These are phyloP conservation scores for Claviceps cyperi DNA, from an alignment of 2,329 filamentous ascomycete species.

Conservation along the genomic window DNA sequence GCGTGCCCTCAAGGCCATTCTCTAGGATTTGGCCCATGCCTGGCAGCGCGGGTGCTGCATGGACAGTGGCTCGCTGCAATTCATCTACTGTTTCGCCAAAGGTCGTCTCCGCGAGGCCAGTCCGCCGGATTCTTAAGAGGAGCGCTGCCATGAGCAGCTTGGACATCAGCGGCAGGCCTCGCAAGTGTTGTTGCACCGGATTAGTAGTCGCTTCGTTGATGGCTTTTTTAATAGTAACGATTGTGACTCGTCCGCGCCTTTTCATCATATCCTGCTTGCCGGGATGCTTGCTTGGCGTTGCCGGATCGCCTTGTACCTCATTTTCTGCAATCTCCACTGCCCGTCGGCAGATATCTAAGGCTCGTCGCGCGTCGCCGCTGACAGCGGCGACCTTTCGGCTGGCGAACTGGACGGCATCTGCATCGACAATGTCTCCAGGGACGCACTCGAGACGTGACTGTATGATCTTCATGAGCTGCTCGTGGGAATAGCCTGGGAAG, in stretches of 20 bases:
- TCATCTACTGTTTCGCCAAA: conserved; percentile 86
- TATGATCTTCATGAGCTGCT: conserved; percentile 94
- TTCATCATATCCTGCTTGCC: conserved; percentile 12
- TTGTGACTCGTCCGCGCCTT: conserved; percentile 55
- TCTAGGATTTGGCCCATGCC: conserved; percentile 23
- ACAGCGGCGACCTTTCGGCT: conserved; percentile 94
- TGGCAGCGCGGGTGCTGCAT: conserved; percentile 20
- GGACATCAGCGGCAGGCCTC: conserved; percentile 62
- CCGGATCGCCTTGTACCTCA: conserved; percentile 36
- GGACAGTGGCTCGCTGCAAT: conserved; percentile 24
- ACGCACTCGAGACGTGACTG: conserved; percentile 84
- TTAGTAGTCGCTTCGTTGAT: conserved; percentile 92
- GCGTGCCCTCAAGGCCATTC: conserved; percentile 15
- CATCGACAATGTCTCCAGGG: conserved; percentile 75
- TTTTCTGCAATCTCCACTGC: conserved; percentile 90
- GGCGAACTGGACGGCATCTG: conserved; percentile 91
- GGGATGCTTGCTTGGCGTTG: conserved; percentile 45
- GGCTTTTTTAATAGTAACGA: conserved; percentile 82
- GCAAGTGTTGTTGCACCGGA: conserved; percentile 78
- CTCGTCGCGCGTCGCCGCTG: conserved; percentile 81
- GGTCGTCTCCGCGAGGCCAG: conserved; percentile 73
- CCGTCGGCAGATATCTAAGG: conserved; percentile 85
- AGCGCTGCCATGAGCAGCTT: conserved; percentile 81
- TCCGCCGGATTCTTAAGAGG: conserved; percentile 62
- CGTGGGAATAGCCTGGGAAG: conserved; percentile 92